These are phyloP conservation scores for Limnanthes douglasii DNA, from an alignment of 345 rosid genomes.

Conservation along the genomic window DNA sequence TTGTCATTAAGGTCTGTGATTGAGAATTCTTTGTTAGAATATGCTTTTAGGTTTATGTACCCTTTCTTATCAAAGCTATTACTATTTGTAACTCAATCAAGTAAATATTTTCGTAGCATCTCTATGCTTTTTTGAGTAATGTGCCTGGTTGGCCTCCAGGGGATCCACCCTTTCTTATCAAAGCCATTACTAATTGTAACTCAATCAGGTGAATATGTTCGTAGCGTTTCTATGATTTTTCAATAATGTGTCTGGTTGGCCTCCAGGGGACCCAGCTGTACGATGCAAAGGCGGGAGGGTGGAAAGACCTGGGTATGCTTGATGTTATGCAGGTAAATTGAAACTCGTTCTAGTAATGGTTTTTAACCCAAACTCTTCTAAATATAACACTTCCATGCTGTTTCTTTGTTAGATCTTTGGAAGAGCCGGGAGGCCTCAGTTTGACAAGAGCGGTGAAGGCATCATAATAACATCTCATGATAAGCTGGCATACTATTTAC, in stretches of 20 bases:
- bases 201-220: slow-evolving; percentile 4
- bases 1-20: slow-evolving; percentile 78
- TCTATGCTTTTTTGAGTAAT: slow-evolving; percentile 5
- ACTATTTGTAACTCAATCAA: slow-evolving; percentile 4
- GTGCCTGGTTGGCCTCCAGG: slow-evolving; percentile 2
- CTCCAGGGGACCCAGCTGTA: slow-evolving; percentile 88
- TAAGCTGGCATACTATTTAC: slow-evolving; percentile 77
- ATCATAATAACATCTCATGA: slow-evolving; percentile 96
- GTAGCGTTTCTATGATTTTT: slow-evolving; percentile 1
- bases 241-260: slow-evolving; percentile 9
- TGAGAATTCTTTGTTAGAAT: no score
- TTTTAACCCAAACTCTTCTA: background rate
- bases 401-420: slow-evolving; percentile 65
- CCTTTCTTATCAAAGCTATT: no score
- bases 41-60: slow-evolving; percentile 1
- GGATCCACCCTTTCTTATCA: slow-evolving; percentile 6
- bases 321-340: slow-evolving; percentile 88
- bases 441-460: slow-evolving; percentile 98
- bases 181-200: background rate
- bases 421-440: slow-evolving; percentile 99
- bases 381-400: slow-evolving; percentile 3
- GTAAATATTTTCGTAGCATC: slow-evolving; percentile 1
- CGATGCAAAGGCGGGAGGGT: slow-evolving; percentile 98
- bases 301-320: slow-evolving; percentile 97
- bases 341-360: slow-evolving; percentile 3